A percentile compares a stretch with the other conserved stretches of the same genome.
Conservation (phyloP, 208 protist genomes). For the Trypanosoma lewisi region DNA sequence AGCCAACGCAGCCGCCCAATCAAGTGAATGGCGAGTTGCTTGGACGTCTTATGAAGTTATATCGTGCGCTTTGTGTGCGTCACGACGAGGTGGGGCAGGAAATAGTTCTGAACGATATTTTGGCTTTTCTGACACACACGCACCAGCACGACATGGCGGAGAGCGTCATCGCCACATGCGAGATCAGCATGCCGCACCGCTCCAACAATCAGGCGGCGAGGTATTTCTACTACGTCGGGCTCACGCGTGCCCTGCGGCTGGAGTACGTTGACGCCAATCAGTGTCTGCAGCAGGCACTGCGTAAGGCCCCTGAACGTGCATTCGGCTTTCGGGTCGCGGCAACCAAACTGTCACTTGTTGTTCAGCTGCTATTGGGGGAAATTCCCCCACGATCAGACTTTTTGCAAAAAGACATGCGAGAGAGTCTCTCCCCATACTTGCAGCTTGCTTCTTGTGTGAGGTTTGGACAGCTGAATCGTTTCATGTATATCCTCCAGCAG, state of each 20-base stretch:
- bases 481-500: constrained; percentile 92
- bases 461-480: constrained; percentile 93
- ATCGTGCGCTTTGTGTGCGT: constrained; percentile 78
- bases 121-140: constrained; percentile 67
- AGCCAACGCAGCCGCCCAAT: constrained; percentile 4
- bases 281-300: constrained; percentile 92
- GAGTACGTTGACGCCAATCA: constrained; percentile 95
- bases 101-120: constrained; percentile 84
- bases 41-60: constrained; percentile 72
- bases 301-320: constrained; percentile 95
- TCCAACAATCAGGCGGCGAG: constrained; percentile 93
- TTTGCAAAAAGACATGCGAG: constrained; percentile 84
- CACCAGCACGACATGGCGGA: constrained; percentile 85
- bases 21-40: constrained; percentile 37
- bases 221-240: constrained; percentile 95
- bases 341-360: constrained; percentile 95
- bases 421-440: constrained; percentile 92
- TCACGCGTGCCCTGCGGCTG: constrained; percentile 95
- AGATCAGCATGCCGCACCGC: constrained; percentile 76
- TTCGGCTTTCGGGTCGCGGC: constrained; percentile 92
- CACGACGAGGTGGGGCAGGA: constrained; percentile 88
- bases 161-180: constrained; percentile 80
- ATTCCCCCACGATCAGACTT: constrained; percentile 95
- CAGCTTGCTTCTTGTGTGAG: constrained; percentile 94
- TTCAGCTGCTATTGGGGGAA: constrained; percentile 97